Conservation (phyloP, 495 filamentous ascomycete genomes). For the Penicillium nucicola region DNA sequence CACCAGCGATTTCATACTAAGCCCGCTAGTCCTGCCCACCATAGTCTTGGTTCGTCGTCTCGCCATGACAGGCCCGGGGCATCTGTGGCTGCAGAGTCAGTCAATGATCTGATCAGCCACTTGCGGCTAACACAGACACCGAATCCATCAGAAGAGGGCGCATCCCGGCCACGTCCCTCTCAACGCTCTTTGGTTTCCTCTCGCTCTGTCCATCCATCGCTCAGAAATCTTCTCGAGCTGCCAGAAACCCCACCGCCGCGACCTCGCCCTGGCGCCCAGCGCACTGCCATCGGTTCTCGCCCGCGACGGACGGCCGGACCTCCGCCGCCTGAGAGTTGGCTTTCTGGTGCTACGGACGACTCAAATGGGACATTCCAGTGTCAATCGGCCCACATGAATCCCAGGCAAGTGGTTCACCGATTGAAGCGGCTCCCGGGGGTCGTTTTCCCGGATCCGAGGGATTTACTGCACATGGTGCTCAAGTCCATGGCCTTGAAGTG, state of each 20-base stretch:
- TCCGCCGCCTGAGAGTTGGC: conserved; percentile 70
- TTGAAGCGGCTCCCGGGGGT: conserved; percentile 44
- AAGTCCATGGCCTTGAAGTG: conserved; percentile 65
- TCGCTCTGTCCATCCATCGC: conserved; percentile 51
- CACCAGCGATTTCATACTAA: conserved; percentile 35
- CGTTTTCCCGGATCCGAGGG: conserved; percentile 39
- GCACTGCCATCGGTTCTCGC: conserved; percentile 34
- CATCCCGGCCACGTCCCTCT: conserved; percentile 8
- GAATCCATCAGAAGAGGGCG: conserved; percentile 13
- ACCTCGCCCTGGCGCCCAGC: conserved; percentile 52
- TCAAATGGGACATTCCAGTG: not conserved
- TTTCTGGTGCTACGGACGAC: conserved; percentile 29
- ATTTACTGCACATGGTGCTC: conserved; percentile 57
- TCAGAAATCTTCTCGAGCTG: conserved; percentile 62
- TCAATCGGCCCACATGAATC: not conserved
- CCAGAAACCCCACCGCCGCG: conserved; percentile 66
- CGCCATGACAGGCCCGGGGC: conserved; percentile 28
- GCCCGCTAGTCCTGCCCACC: conserved; percentile 36
- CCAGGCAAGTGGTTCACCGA: conserved; percentile 24
- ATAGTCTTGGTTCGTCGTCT: conserved; percentile 28
- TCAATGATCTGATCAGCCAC: conserved; percentile 48
- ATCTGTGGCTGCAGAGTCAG: conserved; percentile 28
- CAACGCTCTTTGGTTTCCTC: conserved; percentile 16
- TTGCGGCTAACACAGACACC: conserved; percentile 45
- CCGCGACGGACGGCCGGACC: conserved; percentile 61